Conservation (phyloP, 345 rosid genomes). For the Pseudoturritis turrita region DNA sequence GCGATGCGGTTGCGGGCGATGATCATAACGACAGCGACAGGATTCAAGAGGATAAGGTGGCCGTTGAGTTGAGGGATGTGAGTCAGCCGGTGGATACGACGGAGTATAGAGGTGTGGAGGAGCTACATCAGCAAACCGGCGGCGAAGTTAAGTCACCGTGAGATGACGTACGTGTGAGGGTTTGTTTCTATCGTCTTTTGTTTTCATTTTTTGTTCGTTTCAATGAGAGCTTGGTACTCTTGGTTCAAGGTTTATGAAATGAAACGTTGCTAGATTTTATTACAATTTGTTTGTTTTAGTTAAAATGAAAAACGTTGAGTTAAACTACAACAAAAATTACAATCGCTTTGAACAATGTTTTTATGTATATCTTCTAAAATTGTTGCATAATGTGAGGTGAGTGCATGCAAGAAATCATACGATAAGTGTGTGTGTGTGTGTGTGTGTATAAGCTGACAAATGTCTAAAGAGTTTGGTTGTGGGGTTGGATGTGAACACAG, state of each 20-base stretch:
- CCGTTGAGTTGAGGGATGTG: slow-evolving; percentile 31
- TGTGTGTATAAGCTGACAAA: background rate
- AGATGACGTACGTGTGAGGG: background rate
- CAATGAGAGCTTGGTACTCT: background rate
- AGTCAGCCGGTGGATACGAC: slow-evolving; percentile 45
- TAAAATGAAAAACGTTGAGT: background rate
- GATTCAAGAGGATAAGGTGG: slow-evolving; percentile 35
- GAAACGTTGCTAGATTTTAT: background rate
- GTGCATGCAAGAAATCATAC: background rate
- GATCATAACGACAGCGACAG: slow-evolving; percentile 4
- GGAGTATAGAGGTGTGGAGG: slow-evolving; percentile 46
- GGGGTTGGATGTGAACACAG: slow-evolving; percentile 1
- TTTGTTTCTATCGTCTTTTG: background rate
- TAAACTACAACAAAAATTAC: background rate
- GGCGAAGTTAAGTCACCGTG: slow-evolving; percentile 28
- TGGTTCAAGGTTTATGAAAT: slow-evolving; percentile 7
- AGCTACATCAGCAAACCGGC: slow-evolving; percentile 27
- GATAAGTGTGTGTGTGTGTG: background rate
- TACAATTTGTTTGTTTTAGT: background rate
- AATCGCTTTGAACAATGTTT: background rate
- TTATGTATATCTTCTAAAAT: background rate
- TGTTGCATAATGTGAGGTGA: background rate
- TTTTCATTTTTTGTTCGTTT: background rate
- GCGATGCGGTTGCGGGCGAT: slow-evolving; percentile 15
- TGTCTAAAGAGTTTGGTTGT: background rate